Conservation (phyloP, 768 basidiomycete species). For the Inosperma sp. region DNA sequence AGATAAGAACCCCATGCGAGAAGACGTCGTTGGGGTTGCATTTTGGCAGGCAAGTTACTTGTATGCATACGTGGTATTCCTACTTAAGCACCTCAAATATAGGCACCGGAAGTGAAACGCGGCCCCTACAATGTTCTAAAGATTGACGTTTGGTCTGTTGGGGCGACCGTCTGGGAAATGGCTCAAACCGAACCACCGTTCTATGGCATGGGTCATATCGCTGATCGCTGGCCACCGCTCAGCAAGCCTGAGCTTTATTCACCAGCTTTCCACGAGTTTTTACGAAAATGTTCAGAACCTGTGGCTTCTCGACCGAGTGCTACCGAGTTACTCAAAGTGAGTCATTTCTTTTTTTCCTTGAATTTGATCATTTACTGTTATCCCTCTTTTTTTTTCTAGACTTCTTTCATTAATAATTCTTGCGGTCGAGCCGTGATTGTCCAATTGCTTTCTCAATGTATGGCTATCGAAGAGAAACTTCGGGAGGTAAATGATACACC, state of each 20-base stretch:
- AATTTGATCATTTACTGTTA: not conserved
- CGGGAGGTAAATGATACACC: slow-evolving; percentile 19
- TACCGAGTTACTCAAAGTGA: slow-evolving; percentile 53
- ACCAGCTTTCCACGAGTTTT: slow-evolving; percentile 67
- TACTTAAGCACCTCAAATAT: slow-evolving; percentile 14
- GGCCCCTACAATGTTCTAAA: slow-evolving; percentile 63
- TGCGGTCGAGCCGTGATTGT: slow-evolving; percentile 65
- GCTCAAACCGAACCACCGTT: slow-evolving; percentile 75
- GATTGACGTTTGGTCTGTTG: slow-evolving; percentile 78
- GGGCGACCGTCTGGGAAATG: slow-evolving; percentile 81
- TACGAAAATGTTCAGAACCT: slow-evolving; percentile 62
- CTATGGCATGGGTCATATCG: slow-evolving; percentile 50
- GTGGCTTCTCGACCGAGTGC: slow-evolving; percentile 52
- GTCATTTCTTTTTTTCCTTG: slow-evolving; percentile 17
- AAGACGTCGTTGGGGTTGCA: slow-evolving; percentile 63
- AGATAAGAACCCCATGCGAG: slow-evolving; percentile 44
- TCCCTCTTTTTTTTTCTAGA: slow-evolving; percentile 32
- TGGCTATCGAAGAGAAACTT: slow-evolving; percentile 53
- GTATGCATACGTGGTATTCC: not conserved
- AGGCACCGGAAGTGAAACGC: slow-evolving; percentile 75
- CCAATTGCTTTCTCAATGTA: slow-evolving; percentile 63
- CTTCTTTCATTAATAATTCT: slow-evolving; percentile 55
- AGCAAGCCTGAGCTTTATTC: slow-evolving; percentile 56
- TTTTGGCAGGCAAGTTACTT: slow-evolving; percentile 68
- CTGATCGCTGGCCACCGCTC: slow-evolving; percentile 62